Percentiles rank a stretch among this genome's conserved stretches.
These are phyloP conservation scores for Kwoniella heveanensis DNA, from an alignment of 768 basidiomycete species.

Conservation along the genomic window DNA sequence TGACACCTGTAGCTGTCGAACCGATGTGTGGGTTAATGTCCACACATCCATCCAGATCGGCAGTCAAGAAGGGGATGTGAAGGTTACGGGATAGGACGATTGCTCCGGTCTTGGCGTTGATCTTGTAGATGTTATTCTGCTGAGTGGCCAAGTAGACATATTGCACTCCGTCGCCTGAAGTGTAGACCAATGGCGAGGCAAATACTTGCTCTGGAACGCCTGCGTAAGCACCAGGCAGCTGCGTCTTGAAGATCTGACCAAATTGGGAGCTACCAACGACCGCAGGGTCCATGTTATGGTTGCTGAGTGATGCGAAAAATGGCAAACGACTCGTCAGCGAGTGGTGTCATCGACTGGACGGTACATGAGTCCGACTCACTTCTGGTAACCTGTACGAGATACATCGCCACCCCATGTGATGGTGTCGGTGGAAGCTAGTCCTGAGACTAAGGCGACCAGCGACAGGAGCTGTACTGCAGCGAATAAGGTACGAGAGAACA, in stretches of 20 bases:
- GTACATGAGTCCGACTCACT: conserved; percentile 6
- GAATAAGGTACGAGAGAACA: conserved; percentile 14
- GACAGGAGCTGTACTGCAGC: conserved; percentile 12
- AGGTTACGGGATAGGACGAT: conserved; percentile 19
- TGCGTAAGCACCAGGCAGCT: conserved; percentile 11
- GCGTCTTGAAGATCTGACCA: conserved; percentile 23
- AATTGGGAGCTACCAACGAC: conserved; percentile 23
- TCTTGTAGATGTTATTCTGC: conserved; percentile 27
- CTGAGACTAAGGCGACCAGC: conserved; percentile 12
- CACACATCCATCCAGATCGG: conserved; percentile 22
- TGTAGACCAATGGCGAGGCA: conserved; percentile 20
- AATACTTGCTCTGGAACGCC: conserved; percentile 18
- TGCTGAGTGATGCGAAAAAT: conserved; percentile 1
- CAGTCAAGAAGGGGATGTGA: conserved; percentile 21
- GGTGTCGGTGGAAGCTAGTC: conserved; percentile 9
- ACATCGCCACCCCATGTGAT: conserved; percentile 23
- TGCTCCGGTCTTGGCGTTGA: conserved; percentile 24
- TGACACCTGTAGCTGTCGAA: conserved; percentile 21
- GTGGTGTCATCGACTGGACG: not conserved
- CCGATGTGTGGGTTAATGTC: conserved; percentile 25
- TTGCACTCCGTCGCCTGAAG: conserved; percentile 16
- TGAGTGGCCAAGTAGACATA: conserved; percentile 26
- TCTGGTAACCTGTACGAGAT: conserved; percentile 18
- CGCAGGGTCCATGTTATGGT: conserved; percentile 26
- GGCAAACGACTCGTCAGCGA: not conserved